Conservation (phyloP, 129 eudicot species). For the Artemisia argyi region DNA sequence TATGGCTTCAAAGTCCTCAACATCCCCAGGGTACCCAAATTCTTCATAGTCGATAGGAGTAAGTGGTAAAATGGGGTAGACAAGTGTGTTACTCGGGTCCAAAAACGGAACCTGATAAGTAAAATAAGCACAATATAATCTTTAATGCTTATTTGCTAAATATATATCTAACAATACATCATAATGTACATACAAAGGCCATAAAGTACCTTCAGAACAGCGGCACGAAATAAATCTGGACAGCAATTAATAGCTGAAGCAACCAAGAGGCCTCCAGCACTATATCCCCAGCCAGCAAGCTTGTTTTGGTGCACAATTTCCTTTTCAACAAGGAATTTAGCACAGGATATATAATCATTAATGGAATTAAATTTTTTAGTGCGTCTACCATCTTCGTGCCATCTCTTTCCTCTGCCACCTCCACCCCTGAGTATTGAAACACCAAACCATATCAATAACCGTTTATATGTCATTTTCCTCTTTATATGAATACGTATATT, state of each 20-base stretch:
- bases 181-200: background rate
- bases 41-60: slow-evolving; percentile 86
- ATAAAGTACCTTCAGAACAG: slow-evolving; percentile 65
- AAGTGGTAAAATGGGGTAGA: slow-evolving; percentile 77
- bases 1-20: slow-evolving; percentile 80
- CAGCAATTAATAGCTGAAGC: slow-evolving; percentile 78
- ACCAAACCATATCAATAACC: slow-evolving; percentile 5
- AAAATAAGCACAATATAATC: background rate
- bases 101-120: slow-evolving; percentile 79
- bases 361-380: slow-evolving; percentile 62
- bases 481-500: background rate
- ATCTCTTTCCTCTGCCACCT: slow-evolving; percentile 82
- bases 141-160: slow-evolving; percentile 3
- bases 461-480: background rate
- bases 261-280: slow-evolving; percentile 92
- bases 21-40: slow-evolving; percentile 86
- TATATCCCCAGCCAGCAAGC: slow-evolving; percentile 96
- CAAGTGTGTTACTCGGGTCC: slow-evolving; percentile 85
- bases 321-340: slow-evolving; percentile 62
- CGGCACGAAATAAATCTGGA: slow-evolving; percentile 91
- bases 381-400: slow-evolving; percentile 84
- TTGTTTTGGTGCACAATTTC: slow-evolving; percentile 65
- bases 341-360: slow-evolving; percentile 72
- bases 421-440: slow-evolving; percentile 68
- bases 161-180: slow-evolving; percentile 1